Conservation (phyloP, 2,329 filamentous ascomycete species). For the Fusarium domesticum region DNA sequence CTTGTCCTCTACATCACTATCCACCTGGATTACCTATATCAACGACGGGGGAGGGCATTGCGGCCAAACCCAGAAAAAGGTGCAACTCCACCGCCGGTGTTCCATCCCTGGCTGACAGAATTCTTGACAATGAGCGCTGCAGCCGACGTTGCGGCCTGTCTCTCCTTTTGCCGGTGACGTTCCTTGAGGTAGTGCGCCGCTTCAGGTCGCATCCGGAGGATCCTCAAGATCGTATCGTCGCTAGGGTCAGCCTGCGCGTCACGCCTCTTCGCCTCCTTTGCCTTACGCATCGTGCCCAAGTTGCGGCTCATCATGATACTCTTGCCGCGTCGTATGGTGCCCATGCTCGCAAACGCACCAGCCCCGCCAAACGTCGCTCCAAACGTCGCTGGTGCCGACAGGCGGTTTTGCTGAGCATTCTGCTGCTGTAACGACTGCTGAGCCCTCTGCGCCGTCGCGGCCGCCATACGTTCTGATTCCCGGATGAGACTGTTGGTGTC, state of each 20-base stretch:
- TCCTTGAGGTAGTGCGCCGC: constrained; percentile 85
- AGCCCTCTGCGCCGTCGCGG: constrained; percentile 71
- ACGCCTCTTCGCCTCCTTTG: constrained; percentile 92
- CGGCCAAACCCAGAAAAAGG: constrained; percentile 40
- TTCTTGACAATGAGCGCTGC: constrained; percentile 94
- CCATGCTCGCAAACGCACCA: constrained; percentile 60
- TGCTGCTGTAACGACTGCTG: constrained; percentile 63
- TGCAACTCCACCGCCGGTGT: constrained; percentile 34
- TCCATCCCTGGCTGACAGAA: constrained; percentile 66
- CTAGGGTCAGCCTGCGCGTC: constrained; percentile 95
- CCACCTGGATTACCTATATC: constrained; percentile 18
- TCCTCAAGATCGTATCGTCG: constrained; percentile 96
- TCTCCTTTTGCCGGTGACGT: constrained; percentile 87
- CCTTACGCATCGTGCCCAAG: constrained; percentile 91
- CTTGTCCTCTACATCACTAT: background rate
- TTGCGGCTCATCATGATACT: constrained; percentile 94
- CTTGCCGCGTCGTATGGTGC: constrained; percentile 64
- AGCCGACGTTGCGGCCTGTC: constrained; percentile 82
- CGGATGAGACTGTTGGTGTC: constrained; percentile 86
- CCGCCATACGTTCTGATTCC: constrained; percentile 94
- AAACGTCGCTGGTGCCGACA: constrained; percentile 61
- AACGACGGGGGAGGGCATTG: constrained; percentile 49
- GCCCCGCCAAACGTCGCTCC: constrained; percentile 36
- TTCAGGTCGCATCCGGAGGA: constrained; percentile 91
- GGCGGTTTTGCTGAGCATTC: constrained; percentile 54